These are phyloP conservation scores for Pyrus hybrid DNA, from an alignment of 331 rosid genomes.

Conservation along the genomic window DNA sequence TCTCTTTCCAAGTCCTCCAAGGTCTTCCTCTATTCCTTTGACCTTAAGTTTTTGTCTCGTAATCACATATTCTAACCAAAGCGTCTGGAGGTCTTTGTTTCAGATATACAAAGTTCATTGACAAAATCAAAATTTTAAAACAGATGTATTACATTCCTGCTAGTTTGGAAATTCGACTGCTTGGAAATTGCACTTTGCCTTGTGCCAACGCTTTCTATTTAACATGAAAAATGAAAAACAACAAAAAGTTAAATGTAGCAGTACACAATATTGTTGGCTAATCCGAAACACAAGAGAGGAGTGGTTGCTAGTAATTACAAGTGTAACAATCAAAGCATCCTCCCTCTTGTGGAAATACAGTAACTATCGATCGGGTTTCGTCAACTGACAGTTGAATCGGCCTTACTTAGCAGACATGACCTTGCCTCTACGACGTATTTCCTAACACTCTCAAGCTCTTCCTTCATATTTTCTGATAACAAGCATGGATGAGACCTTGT, in stretches of 20 bases:
- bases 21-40: too few relatives aligned
- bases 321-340: background rate
- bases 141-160: too few relatives aligned
- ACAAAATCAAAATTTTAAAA: too few relatives aligned
- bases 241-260: background rate
- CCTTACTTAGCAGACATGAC: slow-evolving; percentile 43
- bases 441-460: slow-evolving; percentile 40
- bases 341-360: background rate
- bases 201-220: too few relatives aligned
- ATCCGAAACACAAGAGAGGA: background rate
- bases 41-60: too few relatives aligned
- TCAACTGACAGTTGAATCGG: slow-evolving; percentile 34
- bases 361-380: slow-evolving; percentile 12
- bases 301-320: background rate
- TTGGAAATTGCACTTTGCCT: too few relatives aligned
- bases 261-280: background rate
- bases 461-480: slow-evolving; percentile 42
- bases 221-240: background rate
- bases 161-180: too few relatives aligned
- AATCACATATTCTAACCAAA: too few relatives aligned
- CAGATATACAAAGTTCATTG: too few relatives aligned
- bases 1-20: too few relatives aligned
- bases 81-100: too few relatives aligned
- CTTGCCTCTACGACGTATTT: slow-evolving; percentile 54
- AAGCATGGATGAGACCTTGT: slow-evolving; percentile 23